phyloP scores from a whole-genome alignment of 2,329 filamentous ascomycete species.

The Fonsecaea multimorphosa region DNA sequence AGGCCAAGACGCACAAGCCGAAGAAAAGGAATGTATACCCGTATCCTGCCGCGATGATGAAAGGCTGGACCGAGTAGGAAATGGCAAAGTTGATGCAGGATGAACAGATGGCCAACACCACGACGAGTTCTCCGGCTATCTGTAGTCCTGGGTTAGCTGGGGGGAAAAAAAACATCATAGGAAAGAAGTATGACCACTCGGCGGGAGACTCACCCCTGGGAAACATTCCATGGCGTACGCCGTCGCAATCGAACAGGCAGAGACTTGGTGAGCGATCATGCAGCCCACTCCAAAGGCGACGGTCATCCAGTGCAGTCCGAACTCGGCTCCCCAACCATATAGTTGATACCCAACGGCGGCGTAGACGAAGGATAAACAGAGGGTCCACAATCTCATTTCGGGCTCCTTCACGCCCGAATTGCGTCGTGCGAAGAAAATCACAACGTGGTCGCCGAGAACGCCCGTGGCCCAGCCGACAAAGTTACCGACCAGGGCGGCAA shows the following conservation, averaged over 20 bases:
- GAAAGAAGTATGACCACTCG: neutral
- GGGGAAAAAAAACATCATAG: neutral
- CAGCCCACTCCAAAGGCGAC: conserved; percentile 47
- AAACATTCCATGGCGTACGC: conserved; percentile 53
- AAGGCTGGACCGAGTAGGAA: conserved; percentile 49
- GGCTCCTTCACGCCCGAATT: conserved; percentile 40
- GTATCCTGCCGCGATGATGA: conserved; percentile 42
- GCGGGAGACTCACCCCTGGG: conserved; percentile 41
- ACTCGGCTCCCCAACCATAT: conserved; percentile 25
- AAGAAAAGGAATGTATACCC: conserved; percentile 27
- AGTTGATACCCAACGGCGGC: conserved; percentile 23
- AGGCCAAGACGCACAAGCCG: conserved; percentile 20
- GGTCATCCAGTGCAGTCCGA: conserved; percentile 42
- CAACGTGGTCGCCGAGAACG: conserved; percentile 38
- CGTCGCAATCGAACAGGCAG: conserved; percentile 48
- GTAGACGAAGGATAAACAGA: conserved; percentile 43
- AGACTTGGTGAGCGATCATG: conserved; percentile 52
- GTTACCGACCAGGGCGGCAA: conserved; percentile 42
- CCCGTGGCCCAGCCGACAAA: conserved; percentile 38
- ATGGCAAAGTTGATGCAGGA: conserved; percentile 44
- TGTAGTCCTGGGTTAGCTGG: conserved; percentile 26
- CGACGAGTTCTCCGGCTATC: conserved; percentile 49
- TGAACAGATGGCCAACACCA: conserved; percentile 47
- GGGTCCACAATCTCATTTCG: conserved; percentile 40
- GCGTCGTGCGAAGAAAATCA: conserved; percentile 36